These are phyloP conservation scores for Ophiostoma quercus DNA, from an alignment of 2,329 filamentous ascomycete genomes.

Conservation along the genomic window DNA sequence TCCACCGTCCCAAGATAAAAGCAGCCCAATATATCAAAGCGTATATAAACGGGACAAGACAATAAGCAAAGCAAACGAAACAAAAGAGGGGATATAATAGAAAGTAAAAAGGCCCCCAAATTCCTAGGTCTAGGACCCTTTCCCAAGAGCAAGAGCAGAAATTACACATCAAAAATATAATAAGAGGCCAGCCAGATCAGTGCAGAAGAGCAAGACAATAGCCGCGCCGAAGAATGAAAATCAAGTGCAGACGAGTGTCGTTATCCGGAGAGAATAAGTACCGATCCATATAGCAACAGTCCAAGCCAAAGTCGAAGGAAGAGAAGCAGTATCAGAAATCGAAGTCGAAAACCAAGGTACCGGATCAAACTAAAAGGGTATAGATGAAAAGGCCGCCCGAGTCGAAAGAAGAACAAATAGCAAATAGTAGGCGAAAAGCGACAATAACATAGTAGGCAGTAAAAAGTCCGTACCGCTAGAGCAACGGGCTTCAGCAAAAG, in stretches of 20 bases:
- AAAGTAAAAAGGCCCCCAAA: slow-evolving; percentile 16
- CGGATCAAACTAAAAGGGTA: slow-evolving; percentile 18
- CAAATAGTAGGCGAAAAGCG: neutral
- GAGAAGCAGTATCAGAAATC: neutral
- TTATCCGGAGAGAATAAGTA: neutral
- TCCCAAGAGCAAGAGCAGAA: neutral
- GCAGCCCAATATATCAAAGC: neutral
- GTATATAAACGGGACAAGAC: neutral
- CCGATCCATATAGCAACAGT: slow-evolving; percentile 3
- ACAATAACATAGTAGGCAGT: neutral
- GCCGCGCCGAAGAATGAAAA: neutral
- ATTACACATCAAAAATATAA: neutral
- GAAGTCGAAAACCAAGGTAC: slow-evolving; percentile 20
- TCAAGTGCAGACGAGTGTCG: neutral
- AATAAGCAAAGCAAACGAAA: neutral
- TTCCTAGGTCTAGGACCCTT: slow-evolving; percentile 6
- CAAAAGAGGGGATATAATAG: slow-evolving; percentile 14
- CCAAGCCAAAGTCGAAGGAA: slow-evolving; percentile 20
- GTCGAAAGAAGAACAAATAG: slow-evolving; percentile 1
- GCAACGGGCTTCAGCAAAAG: neutral
- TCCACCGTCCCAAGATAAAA: neutral
- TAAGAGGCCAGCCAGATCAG: slow-evolving; percentile 8
- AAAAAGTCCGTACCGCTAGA: neutral
- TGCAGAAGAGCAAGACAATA: neutral
- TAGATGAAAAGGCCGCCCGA: slow-evolving; percentile 3